These are phyloP conservation scores for Fomitopsis schrenkii DNA, from an alignment of 1,284 basidiomycete genomes.

Conservation along the genomic window DNA sequence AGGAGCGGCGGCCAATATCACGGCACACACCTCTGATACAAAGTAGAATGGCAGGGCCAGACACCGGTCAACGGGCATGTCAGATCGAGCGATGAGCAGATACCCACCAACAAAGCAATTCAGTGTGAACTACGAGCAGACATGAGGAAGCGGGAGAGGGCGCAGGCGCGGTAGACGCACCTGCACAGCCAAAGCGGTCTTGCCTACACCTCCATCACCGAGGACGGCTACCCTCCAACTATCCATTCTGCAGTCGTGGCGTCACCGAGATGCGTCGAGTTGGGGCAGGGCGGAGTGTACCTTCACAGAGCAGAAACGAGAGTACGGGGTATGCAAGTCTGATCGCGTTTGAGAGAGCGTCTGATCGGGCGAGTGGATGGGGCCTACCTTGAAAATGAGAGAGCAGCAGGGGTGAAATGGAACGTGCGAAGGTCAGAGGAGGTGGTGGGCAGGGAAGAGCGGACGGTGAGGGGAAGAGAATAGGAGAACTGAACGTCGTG, in stretches of 20 bases:
- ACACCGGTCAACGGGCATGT: slow-evolving; percentile 15
- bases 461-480: slow-evolving; percentile 24
- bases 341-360: slow-evolving; percentile 5
- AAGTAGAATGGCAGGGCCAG: slow-evolving; percentile 11
- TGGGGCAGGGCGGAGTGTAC: background rate
- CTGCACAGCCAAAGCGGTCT: slow-evolving; percentile 95
- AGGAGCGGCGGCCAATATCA: too few relatives aligned
- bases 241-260: slow-evolving; percentile 57
- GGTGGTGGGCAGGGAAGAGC: slow-evolving; percentile 4
- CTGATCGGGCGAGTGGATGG: slow-evolving; percentile 8
- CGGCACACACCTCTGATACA: slow-evolving; percentile 13
- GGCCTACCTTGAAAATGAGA: slow-evolving; percentile 28
- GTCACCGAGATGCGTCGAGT: slow-evolving; percentile 2
- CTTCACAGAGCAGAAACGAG: slow-evolving; percentile 21
- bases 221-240: slow-evolving; percentile 92
- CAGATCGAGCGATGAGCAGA: slow-evolving; percentile 10
- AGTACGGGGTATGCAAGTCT: slow-evolving; percentile 22
- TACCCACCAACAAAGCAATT: slow-evolving; percentile 85
- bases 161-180: slow-evolving; percentile 39
- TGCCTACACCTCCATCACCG: slow-evolving; percentile 97
- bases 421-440: slow-evolving; percentile 12
- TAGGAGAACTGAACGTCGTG: slow-evolving; percentile 51
- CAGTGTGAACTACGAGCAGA: slow-evolving; percentile 70
- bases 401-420: slow-evolving; percentile 15
- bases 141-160: slow-evolving; percentile 10